These are phyloP conservation scores for Sarocladium brachiariae DNA, from an alignment of 2,329 filamentous ascomycete genomes.

Conservation along the genomic window DNA sequence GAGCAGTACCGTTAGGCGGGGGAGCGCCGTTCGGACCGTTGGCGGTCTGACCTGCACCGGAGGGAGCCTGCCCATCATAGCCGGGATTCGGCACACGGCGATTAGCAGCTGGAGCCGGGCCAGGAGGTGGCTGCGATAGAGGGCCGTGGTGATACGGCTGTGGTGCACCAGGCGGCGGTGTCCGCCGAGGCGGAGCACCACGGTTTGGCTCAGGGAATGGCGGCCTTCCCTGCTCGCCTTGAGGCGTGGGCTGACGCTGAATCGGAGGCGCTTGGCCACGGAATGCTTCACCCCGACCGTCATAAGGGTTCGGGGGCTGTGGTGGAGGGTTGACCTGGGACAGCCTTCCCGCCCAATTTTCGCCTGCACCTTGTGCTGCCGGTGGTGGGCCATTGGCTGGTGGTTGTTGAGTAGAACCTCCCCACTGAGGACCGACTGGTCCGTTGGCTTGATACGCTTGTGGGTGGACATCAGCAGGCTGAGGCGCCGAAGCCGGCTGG, in stretches of 20 bases:
- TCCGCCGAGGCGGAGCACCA: conserved; percentile 35
- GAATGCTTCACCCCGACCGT: conserved; percentile 63
- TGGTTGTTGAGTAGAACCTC: conserved; percentile 59
- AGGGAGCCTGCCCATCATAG: conserved; percentile 48
- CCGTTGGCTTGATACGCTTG: conserved; percentile 84
- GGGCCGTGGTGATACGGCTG: conserved; percentile 45
- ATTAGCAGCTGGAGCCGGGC: conserved; percentile 37
- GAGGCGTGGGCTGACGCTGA: conserved; percentile 68
- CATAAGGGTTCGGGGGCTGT: conserved; percentile 75
- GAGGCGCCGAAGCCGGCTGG: conserved; percentile 68
- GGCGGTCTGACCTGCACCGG: conserved; percentile 30
- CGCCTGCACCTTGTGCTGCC: conserved; percentile 50
- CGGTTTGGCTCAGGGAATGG: conserved; percentile 49
- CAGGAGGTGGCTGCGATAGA: conserved; percentile 36
- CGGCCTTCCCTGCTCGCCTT: conserved; percentile 56
- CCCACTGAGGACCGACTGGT: conserved; percentile 85
- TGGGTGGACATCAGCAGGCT: conserved; percentile 92
- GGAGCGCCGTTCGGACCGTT: conserved; percentile 25
- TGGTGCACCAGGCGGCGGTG: conserved; percentile 42
- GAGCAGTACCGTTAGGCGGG: conserved; percentile 28
- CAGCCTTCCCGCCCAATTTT: conserved; percentile 56
- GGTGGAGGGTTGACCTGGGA: conserved; percentile 73
- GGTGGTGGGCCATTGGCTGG: conserved; percentile 50
- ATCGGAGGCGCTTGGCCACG: conserved; percentile 61
- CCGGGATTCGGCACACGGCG: conserved; percentile 55